Evolutionary conservation across 345 rosid species (phyloP).

Genomic region (thale cress (Arabidopsis thaliana)): DNA sequence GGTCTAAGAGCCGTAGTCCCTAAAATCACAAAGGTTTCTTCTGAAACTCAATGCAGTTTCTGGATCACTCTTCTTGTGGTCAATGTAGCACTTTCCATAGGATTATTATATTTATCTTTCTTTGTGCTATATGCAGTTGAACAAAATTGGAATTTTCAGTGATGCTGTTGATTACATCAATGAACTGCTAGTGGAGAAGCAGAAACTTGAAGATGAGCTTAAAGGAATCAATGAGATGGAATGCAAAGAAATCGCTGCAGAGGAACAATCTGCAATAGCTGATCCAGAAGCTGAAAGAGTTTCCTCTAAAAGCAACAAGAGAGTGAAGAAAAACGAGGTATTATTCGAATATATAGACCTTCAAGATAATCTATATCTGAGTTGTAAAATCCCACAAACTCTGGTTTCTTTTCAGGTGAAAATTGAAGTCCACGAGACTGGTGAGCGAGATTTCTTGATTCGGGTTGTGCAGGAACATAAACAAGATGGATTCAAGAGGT

Average conservation of each 20-base stretch:
- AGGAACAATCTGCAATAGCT: constrained; percentile 29
- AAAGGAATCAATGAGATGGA: constrained; percentile 55
- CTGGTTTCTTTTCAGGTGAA: constrained; percentile 50
- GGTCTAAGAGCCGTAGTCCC: constrained; percentile 75
- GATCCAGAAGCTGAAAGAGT: constrained; percentile 26
- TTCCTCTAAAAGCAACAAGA: constrained; percentile 28
- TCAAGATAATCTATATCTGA: neutral
- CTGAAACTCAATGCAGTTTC: constrained; percentile 16
- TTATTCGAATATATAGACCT: neutral
- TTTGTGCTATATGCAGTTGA: constrained; percentile 59
- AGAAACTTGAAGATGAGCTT: constrained; percentile 67
- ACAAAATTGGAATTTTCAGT: constrained; percentile 60
- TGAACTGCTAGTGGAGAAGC: constrained; percentile 56
- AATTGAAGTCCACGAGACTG: constrained; percentile 63
- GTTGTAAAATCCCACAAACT: neutral
- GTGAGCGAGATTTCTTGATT: constrained; percentile 57
- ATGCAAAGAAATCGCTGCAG: constrained; percentile 30
- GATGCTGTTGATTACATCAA: constrained; percentile 82
- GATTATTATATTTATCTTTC: constrained; percentile 2
- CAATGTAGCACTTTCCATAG: neutral
- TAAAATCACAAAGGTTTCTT: constrained; percentile 77
- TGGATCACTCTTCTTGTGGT: neutral
- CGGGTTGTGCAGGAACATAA: constrained; percentile 53
- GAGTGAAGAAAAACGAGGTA: constrained; percentile 32
- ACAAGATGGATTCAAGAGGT: constrained; percentile 62